Evolutionary conservation across 2,329 filamentous ascomycete genomes (phyloP).

Genomic region (Diplocarpon mali): DNA sequence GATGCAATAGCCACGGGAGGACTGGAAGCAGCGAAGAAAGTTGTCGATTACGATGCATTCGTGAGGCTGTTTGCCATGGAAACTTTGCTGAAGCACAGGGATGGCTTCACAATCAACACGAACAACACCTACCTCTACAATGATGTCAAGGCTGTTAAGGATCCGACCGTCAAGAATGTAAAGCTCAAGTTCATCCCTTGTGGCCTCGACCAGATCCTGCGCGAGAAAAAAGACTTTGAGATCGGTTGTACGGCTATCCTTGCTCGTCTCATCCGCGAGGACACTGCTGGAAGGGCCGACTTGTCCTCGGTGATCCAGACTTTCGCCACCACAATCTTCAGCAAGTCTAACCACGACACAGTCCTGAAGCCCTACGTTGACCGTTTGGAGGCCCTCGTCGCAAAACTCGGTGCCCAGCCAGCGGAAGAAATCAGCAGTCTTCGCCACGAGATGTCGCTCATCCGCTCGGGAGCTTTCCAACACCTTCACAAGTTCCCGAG

Average conservation of each 20-base stretch:
- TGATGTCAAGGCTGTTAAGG: neutral
- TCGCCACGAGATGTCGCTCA: neutral
- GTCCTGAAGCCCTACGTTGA: neutral
- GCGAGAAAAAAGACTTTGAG: neutral
- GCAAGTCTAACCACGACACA: neutral
- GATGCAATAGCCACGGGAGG: neutral
- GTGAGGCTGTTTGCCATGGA: slow-evolving; percentile 1
- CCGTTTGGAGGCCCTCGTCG: neutral
- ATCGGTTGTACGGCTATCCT: slow-evolving; percentile 1
- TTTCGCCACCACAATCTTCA: neutral
- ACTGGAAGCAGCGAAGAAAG: neutral
- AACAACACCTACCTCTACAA: slow-evolving; percentile 6
- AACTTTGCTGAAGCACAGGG: slow-evolving; percentile 2
- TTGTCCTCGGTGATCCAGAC: neutral
- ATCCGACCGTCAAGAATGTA: neutral
- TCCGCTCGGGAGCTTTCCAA: slow-evolving; percentile 1
- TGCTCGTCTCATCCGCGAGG: slow-evolving; percentile 1
- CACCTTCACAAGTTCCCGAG: neutral
- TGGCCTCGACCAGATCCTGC: slow-evolving; percentile 1
- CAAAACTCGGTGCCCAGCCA: neutral
- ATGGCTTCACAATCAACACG: slow-evolving; percentile 3
- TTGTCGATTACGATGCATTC: slow-evolving; percentile 1
- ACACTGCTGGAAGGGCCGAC: neutral
- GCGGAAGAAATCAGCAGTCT: neutral
- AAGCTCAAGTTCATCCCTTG: slow-evolving; percentile 4